phyloP scores from a whole-genome alignment of 108 stramenopile species.

The Pseudonitzschia pungens region DNA sequence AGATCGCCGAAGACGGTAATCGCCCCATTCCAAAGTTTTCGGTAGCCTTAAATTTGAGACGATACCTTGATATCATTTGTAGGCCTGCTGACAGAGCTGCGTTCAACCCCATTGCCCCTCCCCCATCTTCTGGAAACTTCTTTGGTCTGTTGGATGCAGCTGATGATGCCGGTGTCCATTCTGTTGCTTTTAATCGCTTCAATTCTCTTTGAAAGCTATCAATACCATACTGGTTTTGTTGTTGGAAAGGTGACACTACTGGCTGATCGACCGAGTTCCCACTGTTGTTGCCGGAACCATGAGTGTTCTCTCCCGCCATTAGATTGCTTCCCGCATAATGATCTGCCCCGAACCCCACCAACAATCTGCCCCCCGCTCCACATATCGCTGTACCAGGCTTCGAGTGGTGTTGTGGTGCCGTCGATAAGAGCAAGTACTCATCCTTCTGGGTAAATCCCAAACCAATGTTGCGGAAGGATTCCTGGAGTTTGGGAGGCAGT shows the following conservation, averaged over 20 bases:
- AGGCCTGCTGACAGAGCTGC: conserved; percentile 68
- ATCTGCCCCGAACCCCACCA: conserved; percentile 61
- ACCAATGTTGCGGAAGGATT: conserved; percentile 45
- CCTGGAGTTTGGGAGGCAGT: conserved; percentile 37
- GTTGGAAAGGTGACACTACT: conserved; percentile 18
- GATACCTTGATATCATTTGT: conserved; percentile 72
- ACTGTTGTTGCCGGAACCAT: conserved; percentile 9
- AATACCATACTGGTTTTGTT: conserved; percentile 26
- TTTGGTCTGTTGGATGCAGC: conserved; percentile 19
- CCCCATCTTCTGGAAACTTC: conserved; percentile 76
- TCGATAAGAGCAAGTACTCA: conserved; percentile 66
- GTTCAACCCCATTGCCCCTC: conserved; percentile 71
- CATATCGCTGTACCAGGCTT: conserved; percentile 48
- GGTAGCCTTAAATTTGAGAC: conserved; percentile 55
- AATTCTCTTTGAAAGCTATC: conserved; percentile 73
- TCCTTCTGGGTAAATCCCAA: conserved; percentile 56
- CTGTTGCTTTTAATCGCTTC: conserved; percentile 56
- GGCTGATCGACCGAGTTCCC: conserved; percentile 21
- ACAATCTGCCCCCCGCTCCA: conserved; percentile 71
- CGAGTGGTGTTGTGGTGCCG: conserved; percentile 47
- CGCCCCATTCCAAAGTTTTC: conserved; percentile 84
- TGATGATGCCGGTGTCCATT: conserved; percentile 35
- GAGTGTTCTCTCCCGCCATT: background rate
- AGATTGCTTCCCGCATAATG: conserved; percentile 17
- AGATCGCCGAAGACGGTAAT: conserved; percentile 58